These are phyloP conservation scores for Trypanosoma avium DNA, from an alignment of 208 protist species.

Conservation along the genomic window DNA sequence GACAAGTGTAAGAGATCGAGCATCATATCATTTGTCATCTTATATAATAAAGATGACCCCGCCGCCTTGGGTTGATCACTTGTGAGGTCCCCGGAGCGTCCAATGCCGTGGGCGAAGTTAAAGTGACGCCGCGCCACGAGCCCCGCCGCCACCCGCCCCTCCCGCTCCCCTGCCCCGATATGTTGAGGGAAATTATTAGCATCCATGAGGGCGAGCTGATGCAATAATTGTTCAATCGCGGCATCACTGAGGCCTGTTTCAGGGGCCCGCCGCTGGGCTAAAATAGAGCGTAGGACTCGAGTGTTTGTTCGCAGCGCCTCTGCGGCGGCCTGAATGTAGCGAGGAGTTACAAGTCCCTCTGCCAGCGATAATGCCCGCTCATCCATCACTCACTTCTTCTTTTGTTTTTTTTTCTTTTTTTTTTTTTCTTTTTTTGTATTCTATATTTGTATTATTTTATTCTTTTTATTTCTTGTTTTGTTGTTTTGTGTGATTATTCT, in stretches of 20 bases:
- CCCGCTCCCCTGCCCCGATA: constrained; percentile 95
- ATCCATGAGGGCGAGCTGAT: constrained; percentile 95
- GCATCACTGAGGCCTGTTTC: constrained; percentile 85
- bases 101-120: constrained; percentile 94
- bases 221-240: constrained; percentile 88
- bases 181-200: constrained; percentile 88
- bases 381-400: constrained; percentile 44
- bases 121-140: constrained; percentile 90
- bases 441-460: too few species aligned
- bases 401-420: not conserved
- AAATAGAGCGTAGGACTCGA: constrained; percentile 43
- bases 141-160: constrained; percentile 87
- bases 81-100: constrained; percentile 93
- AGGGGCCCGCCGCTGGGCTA: constrained; percentile 90
- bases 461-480: not conserved
- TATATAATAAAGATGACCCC: constrained; percentile 93
- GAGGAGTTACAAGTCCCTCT: constrained; percentile 39
- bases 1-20: constrained; percentile 72
- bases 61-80: constrained; percentile 97
- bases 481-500: not conserved
- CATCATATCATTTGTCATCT: constrained; percentile 91
- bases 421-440: not conserved
- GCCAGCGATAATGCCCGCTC: constrained; percentile 41
- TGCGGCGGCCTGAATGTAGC: constrained; percentile 49
- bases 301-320: constrained; percentile 47